Percentiles rank a stretch among this genome's conserved stretches.
Evolutionary conservation across 2,329 filamentous ascomycete genomes (phyloP).

Genomic region (Chrysosphaeria jannelii): DNA sequence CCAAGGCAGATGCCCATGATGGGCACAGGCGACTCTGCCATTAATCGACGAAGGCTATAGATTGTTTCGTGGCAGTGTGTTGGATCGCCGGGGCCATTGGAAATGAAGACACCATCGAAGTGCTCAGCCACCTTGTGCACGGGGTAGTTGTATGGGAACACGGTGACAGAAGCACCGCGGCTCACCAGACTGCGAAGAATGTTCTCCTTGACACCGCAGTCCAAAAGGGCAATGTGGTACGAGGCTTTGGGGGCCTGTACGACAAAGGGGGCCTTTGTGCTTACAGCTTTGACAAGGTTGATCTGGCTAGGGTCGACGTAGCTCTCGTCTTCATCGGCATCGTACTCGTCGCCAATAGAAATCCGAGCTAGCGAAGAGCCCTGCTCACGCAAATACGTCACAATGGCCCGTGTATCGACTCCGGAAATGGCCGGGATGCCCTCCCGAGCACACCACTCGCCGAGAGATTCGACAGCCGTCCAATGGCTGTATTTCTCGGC

Average conservation of each 20-base stretch:
- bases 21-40: slow-evolving; percentile 70
- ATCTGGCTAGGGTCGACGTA: slow-evolving; percentile 89
- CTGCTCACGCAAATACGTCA: slow-evolving; percentile 84
- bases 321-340: slow-evolving; percentile 90
- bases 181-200: slow-evolving; percentile 82
- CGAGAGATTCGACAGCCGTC: slow-evolving; percentile 85
- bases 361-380: slow-evolving; percentile 89
- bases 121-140: slow-evolving; percentile 96
- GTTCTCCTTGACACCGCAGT: slow-evolving; percentile 99
- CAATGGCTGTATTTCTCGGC: slow-evolving; percentile 90
- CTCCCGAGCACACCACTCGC: slow-evolving; percentile 86
- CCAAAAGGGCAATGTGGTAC: slow-evolving; percentile 77
- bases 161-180: slow-evolving; percentile 74
- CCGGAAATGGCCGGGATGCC: slow-evolving; percentile 89
- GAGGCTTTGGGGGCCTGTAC: slow-evolving; percentile 58
- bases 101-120: slow-evolving; percentile 97
- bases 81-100: slow-evolving; percentile 91
- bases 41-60: slow-evolving; percentile 69
- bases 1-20: slow-evolving; percentile 97
- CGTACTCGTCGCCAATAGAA: slow-evolving; percentile 88
- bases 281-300: slow-evolving; percentile 85
- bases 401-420: slow-evolving; percentile 87
- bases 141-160: slow-evolving; percentile 88
- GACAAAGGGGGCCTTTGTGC: slow-evolving; percentile 94
- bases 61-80: slow-evolving; percentile 89